Base-by-base conservation (phyloP, 2,329 filamentous ascomycete species). In the Fusarium falciforme region DNA sequence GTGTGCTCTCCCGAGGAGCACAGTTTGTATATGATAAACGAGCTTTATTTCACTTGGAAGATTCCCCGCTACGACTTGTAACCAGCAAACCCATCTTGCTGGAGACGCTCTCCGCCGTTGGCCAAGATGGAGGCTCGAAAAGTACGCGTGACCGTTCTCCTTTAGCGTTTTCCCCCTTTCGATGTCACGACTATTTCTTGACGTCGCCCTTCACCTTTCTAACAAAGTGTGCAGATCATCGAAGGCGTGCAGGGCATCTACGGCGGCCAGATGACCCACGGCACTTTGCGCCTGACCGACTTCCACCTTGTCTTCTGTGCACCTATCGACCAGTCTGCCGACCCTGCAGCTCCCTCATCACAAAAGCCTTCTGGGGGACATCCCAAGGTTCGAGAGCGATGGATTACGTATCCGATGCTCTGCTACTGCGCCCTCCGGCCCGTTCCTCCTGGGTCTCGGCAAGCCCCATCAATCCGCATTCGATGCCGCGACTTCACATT, bases 341-440 rank as follows among this genome's bases (percentile, higher is more conserved):
- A 57, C 61, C 64, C 79, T 17, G 35, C 76, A 25, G n/a, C 61
- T 11, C 44, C 59, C 25, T 44, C 61, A 14, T 60, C 70, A 14
- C 49, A 68, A 57, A 74, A 79, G 31, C 47, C 70, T 12, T 60
- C 72, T n/a, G 66, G 72, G 20, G 33, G 74, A 16, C 79, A 80
- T 14, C 80, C 81, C 6, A 83, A 80, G 70, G 78, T 78, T 60
- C 83, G 91, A 80, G 94, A 98, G 83, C 90, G 93, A 80, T 99
- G 96, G 94, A 94, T 98, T 64, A 95, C 96, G 17, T 99, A 95
- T 83, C 95, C 96, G 27, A 95, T 98, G 83, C 94, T 99, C 78
- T 90, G 90, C 44, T 90, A 92, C 79, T 98, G 95, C 84, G 90
- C 89, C 27, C 91, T 96, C 75, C 91, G 94, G 68, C 93, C 94